Conservation (phyloP, 441 rosid genomes). For the Isatis lusitanica region DNA sequence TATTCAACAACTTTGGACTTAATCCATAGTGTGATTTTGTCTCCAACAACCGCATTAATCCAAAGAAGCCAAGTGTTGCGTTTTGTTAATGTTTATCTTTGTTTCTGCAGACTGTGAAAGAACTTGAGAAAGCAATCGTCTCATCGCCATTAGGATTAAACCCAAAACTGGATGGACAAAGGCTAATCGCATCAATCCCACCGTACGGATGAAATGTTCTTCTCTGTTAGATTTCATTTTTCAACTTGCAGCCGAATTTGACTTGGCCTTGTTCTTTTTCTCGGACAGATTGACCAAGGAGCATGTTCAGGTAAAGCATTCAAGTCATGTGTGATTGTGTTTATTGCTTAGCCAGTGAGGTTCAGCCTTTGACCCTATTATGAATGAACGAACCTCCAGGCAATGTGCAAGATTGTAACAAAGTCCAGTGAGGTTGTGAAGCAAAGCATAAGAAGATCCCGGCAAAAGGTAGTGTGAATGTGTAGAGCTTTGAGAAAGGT, state of each 20-base stretch:
- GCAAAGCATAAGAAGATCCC: conserved; percentile 88
- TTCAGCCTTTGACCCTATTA: conserved; percentile 1
- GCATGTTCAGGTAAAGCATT: conserved; percentile 67
- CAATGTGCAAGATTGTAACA: conserved; percentile 81
- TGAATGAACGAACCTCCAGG: conserved; percentile 44
- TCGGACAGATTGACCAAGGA: conserved; percentile 84
- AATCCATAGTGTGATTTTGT: too few species aligned
- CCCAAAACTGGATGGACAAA: conserved; percentile 78
- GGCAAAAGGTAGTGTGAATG: conserved; percentile 62
- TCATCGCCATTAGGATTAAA: conserved; percentile 87
- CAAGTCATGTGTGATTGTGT: not conserved
- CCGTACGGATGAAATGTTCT: conserved; percentile 45
- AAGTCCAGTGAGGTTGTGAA: conserved; percentile 88
- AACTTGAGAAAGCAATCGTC: conserved; percentile 78
- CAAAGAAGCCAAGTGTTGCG: not conserved
- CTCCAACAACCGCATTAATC: too few species aligned
- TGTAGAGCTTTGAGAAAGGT: not conserved
- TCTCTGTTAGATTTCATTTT: not conserved
- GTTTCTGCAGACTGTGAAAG: conserved; percentile 67
- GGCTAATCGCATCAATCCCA: conserved; percentile 81
- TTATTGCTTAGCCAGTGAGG: not conserved
- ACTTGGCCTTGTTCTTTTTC: conserved; percentile 15
- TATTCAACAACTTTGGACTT: not conserved
- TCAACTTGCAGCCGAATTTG: not conserved
- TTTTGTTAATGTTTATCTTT: not conserved